Conservation (phyloP, 2,329 filamentous ascomycete species). For the Salinomyces thailandicus region DNA sequence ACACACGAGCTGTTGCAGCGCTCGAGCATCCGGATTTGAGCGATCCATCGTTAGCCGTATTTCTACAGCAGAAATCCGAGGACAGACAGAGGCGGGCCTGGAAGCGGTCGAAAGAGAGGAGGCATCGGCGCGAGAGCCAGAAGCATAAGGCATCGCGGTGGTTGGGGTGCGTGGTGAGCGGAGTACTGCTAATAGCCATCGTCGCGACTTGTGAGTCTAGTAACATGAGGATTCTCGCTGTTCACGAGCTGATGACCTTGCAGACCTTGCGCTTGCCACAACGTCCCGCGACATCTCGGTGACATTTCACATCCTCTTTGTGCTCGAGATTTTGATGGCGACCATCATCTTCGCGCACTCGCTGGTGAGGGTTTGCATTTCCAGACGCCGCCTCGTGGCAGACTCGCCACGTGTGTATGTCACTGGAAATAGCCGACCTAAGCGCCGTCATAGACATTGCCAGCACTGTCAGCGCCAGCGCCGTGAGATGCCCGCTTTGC, state of each 20-base stretch:
- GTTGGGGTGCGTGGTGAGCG: constrained; percentile 16
- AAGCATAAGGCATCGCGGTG: constrained; percentile 1
- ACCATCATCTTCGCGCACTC: constrained; percentile 74
- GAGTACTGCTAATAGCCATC: constrained; percentile 19
- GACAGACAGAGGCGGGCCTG: constrained; percentile 14
- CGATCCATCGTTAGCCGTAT: constrained; percentile 16
- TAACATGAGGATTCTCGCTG: neutral
- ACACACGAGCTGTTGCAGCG: constrained; percentile 18
- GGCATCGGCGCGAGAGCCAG: constrained; percentile 3
- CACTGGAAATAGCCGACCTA: constrained; percentile 2
- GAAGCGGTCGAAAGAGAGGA: constrained; percentile 10
- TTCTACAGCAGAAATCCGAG: constrained; percentile 18
- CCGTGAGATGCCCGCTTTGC: constrained; percentile 10
- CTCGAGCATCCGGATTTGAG: constrained; percentile 24
- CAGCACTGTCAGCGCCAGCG: constrained; percentile 24
- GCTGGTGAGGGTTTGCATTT: constrained; percentile 61
- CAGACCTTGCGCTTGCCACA: constrained; percentile 64
- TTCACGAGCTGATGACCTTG: neutral
- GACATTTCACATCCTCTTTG: constrained; percentile 69
- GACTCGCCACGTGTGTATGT: constrained; percentile 3
- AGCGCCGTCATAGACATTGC: constrained; percentile 4
- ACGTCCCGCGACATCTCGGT: constrained; percentile 45
- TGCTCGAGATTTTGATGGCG: constrained; percentile 63
- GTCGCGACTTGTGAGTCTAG: constrained; percentile 24
- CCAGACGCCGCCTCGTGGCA: constrained; percentile 23